Evolutionary conservation across 345 rosid species (phyloP).

Genomic region (Laguncularia racemosa): DNA sequence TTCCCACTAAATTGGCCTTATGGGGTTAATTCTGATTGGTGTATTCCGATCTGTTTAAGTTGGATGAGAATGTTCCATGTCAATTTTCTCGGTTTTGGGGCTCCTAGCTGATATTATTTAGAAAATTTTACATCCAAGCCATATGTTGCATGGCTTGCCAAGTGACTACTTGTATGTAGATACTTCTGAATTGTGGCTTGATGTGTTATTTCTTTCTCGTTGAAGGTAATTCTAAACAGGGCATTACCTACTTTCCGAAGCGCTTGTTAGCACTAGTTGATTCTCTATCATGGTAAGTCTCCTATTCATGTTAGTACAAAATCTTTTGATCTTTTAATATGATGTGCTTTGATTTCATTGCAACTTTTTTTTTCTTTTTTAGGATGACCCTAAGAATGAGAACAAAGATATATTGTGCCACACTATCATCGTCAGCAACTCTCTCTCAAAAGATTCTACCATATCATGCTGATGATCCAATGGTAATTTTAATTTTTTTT

Average conservation of each 20-base stretch:
- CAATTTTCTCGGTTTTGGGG: too few relatives aligned
- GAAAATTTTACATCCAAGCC: too few relatives aligned
- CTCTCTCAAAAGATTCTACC: slow-evolving; percentile 76
- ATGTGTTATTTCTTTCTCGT: slow-evolving; percentile 1
- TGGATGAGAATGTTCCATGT: too few relatives aligned
- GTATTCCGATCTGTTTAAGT: too few relatives aligned
- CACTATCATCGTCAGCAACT: slow-evolving; percentile 47
- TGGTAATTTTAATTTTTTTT: slow-evolving; percentile 30
- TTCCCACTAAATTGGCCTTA: too few relatives aligned
- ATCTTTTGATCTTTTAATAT: slow-evolving; percentile 5
- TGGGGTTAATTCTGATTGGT: too few relatives aligned
- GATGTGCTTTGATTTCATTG: not conserved
- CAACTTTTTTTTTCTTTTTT: slow-evolving; percentile 9
- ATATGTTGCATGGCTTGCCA: too few relatives aligned
- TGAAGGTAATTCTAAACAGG: slow-evolving; percentile 54
- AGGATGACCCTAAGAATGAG: slow-evolving; percentile 62
- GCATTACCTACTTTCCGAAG: slow-evolving; percentile 36
- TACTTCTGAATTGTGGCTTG: not conserved
- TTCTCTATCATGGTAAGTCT: slow-evolving; percentile 53
- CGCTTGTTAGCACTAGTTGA: slow-evolving; percentile 37
- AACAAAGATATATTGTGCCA: slow-evolving; percentile 44
- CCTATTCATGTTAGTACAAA: slow-evolving; percentile 1
- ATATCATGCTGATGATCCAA: slow-evolving; percentile 35
- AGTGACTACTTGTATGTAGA: not conserved
- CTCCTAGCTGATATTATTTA: too few relatives aligned